Evolutionary conservation across 1,139 yeast species (phyloP).

Genomic region (Candida buenavistaensis): DNA sequence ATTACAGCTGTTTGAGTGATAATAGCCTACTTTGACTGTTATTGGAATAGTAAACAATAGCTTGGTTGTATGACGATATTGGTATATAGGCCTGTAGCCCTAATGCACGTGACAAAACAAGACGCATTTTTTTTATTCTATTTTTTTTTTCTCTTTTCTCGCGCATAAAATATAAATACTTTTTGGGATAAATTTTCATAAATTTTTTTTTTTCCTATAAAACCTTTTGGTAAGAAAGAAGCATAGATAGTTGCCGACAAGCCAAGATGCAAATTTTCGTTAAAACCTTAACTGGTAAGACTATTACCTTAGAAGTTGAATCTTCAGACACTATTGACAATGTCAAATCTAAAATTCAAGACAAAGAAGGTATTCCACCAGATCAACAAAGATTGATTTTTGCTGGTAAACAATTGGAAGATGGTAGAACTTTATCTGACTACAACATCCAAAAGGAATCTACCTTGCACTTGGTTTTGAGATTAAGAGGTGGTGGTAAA

Average conservation of each 20-base stretch:
- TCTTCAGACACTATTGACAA: slow-evolving; percentile 99
- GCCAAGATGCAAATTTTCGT: slow-evolving; percentile 95
- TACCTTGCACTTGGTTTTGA: slow-evolving; percentile 93
- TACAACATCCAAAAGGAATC: slow-evolving; percentile 99
- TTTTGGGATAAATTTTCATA: too few species aligned
- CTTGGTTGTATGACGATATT: too few species aligned
- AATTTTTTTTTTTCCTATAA: slow-evolving; percentile 12
- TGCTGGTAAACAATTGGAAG: slow-evolving; percentile 99
- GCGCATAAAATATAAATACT: background rate
- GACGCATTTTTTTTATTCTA: background rate
- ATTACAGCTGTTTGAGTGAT: too few species aligned
- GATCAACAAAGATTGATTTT: slow-evolving; percentile 99
- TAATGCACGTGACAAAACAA: slow-evolving; percentile 1
- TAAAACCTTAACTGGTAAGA: slow-evolving; percentile 98
- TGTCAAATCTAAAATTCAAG: slow-evolving; percentile 99
- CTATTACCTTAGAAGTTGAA: slow-evolving; percentile 98
- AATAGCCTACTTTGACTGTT: too few species aligned
- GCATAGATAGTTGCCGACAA: slow-evolving; percentile 47
- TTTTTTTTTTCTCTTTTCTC: slow-evolving; percentile 3
- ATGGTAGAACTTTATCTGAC: slow-evolving; percentile 98
- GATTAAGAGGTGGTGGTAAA: slow-evolving; percentile 99
- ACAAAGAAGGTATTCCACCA: slow-evolving; percentile 99
- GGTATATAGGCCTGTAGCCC: slow-evolving; percentile 1
- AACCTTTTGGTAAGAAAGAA: slow-evolving; percentile 49
- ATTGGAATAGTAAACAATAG: too few species aligned